Conservation (phyloP, 2,329 filamentous ascomycete genomes). For the Aspergillus bombycis region DNA sequence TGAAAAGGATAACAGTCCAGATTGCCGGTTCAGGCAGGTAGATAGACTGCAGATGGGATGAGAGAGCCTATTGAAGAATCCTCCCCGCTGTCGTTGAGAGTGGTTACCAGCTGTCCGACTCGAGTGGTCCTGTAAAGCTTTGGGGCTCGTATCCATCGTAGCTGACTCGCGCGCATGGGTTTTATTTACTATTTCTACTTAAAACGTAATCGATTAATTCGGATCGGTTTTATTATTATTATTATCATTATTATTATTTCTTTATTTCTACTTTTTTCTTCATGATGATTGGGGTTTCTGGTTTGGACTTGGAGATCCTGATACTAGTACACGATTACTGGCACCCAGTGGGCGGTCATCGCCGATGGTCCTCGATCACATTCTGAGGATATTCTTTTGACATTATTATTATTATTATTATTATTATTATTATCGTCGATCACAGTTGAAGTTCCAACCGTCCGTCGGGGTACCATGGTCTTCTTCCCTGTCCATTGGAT, state of each 20-base stretch:
- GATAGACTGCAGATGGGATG: too few relatives aligned
- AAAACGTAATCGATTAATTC: background rate
- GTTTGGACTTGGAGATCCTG: background rate
- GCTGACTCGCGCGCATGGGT: background rate
- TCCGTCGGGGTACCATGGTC: background rate
- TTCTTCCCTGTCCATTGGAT: background rate
- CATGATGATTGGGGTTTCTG: too few relatives aligned
- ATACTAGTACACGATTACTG: background rate
- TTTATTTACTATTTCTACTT: background rate
- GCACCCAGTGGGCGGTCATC: background rate
- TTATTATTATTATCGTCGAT: background rate
- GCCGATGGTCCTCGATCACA: background rate
- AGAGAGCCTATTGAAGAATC: too few relatives aligned
- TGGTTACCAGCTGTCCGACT: too few relatives aligned
- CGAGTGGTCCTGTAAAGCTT: too few relatives aligned
- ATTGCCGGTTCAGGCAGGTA: too few relatives aligned
- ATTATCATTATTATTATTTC: background rate
- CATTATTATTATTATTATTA: background rate
- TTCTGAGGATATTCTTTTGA: background rate
- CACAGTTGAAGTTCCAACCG: background rate
- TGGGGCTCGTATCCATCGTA: too few relatives aligned
- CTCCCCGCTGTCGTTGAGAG: too few relatives aligned
- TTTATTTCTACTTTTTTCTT: background rate
- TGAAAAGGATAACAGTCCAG: too few relatives aligned
- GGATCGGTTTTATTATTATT: background rate